Evolutionary conservation across 2,329 filamentous ascomycete genomes (phyloP).

Genomic region (Neophaeococcomyces mojaviensis): DNA sequence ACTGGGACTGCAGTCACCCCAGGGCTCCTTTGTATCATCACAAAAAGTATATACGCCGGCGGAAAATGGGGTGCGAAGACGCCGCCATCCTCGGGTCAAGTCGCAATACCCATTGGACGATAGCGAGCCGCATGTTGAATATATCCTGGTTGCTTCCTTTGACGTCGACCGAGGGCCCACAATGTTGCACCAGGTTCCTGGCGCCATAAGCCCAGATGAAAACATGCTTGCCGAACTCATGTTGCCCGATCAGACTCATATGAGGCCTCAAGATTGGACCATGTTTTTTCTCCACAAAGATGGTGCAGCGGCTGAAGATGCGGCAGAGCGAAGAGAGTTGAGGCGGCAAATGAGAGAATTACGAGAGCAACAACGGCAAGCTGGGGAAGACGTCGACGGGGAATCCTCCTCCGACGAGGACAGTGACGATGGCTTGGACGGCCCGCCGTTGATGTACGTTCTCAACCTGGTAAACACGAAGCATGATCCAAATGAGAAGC

Average conservation of each 20-base stretch:
- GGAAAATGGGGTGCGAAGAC: constrained; percentile 44
- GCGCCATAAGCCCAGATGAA: constrained; percentile 91
- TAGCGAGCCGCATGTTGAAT: constrained; percentile 91
- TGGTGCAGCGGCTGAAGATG: constrained; percentile 71
- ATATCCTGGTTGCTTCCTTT: constrained; percentile 94
- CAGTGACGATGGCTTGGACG: constrained; percentile 59
- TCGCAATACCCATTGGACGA: constrained; percentile 70
- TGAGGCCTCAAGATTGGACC: constrained; percentile 94
- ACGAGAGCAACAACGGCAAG: constrained; percentile 31
- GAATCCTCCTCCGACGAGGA: constrained; percentile 41
- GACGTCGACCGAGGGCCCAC: constrained; percentile 92
- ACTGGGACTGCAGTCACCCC: constrained; percentile 28
- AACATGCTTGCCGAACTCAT: constrained; percentile 97
- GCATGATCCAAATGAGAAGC: constrained; percentile 59
- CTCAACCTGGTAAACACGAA: constrained; percentile 97
- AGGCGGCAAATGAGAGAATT: constrained; percentile 34
- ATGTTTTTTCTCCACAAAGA: constrained; percentile 99
- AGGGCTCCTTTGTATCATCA: constrained; percentile 1
- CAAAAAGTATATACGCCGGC: constrained; percentile 26
- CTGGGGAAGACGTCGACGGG: constrained; percentile 43
- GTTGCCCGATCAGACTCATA: constrained; percentile 93
- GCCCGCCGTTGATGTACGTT: constrained; percentile 90
- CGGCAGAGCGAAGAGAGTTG: constrained; percentile 49
- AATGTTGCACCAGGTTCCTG: constrained; percentile 97
- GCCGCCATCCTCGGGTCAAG: constrained; percentile 47